These are phyloP conservation scores for Mycena kentingensis DNA, from an alignment of 768 basidiomycete species.

Conservation along the genomic window DNA sequence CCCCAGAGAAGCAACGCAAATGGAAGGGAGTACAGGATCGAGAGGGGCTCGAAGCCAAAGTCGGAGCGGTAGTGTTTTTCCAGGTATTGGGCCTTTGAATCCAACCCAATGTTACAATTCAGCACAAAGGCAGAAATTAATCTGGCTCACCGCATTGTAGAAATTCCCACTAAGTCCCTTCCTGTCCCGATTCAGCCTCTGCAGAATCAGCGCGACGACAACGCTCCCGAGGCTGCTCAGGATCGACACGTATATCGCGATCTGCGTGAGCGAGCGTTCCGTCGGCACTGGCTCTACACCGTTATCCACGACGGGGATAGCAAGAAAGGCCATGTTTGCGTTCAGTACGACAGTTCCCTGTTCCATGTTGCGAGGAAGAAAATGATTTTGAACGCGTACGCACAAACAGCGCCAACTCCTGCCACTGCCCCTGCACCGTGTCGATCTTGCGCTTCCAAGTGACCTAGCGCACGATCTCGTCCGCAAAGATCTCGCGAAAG, in stretches of 20 bases:
- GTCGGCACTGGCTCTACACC: background rate
- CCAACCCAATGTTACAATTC: too few species aligned
- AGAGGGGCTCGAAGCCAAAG: slow-evolving; percentile 26
- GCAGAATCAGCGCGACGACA: slow-evolving; percentile 7
- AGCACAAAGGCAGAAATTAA: background rate
- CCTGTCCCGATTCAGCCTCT: background rate
- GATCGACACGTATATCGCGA: slow-evolving; percentile 9
- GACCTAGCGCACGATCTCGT: slow-evolving; percentile 31
- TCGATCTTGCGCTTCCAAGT: slow-evolving; percentile 38
- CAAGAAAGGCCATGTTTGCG: slow-evolving; percentile 45
- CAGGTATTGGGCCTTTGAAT: slow-evolving; percentile 4
- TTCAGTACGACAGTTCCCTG: slow-evolving; percentile 43
- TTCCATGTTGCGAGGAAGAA: slow-evolving; percentile 16
- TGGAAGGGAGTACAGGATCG: slow-evolving; percentile 32
- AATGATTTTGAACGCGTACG: slow-evolving; percentile 9
- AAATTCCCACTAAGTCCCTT: background rate
- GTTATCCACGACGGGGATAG: slow-evolving; percentile 38
- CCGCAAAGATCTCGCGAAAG: slow-evolving; percentile 41
- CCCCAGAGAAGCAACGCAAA: slow-evolving; percentile 33
- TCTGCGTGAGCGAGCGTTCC: background rate
- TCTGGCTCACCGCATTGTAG: background rate
- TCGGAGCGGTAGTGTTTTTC: background rate
- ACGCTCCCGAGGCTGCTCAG: slow-evolving; percentile 11
- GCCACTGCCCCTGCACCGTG: slow-evolving; percentile 34
- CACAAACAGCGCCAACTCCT: slow-evolving; percentile 43